Conservation (phyloP, 805 yeast genomes). For the Kodamaea neixiangensis region DNA sequence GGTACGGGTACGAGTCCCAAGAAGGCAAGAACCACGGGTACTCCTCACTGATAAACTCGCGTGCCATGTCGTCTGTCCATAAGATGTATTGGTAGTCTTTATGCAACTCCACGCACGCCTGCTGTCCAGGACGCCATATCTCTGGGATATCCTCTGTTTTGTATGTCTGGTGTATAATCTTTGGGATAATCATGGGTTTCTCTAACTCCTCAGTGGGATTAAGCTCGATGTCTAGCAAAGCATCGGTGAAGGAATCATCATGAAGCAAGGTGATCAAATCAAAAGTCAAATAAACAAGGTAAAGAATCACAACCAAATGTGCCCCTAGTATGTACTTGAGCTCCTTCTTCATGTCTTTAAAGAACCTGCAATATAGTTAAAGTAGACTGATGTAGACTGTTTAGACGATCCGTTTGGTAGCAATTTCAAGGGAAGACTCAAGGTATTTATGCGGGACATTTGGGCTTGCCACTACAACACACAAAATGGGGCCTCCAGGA, state of each 20-base stretch:
- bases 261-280: conserved; percentile 74
- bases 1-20: conserved; percentile 75
- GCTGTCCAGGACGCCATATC: conserved; percentile 77
- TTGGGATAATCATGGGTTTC: conserved; percentile 69
- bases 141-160: conserved; percentile 78
- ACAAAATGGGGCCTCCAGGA: neutral
- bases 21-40: conserved; percentile 86
- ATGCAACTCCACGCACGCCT: conserved; percentile 72
- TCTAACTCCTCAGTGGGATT: conserved; percentile 51
- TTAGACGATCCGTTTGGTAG: neutral
- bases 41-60: conserved; percentile 73
- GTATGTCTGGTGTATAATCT: conserved; percentile 91
- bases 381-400: neutral
- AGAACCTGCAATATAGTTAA: neutral
- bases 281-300: conserved; percentile 61
- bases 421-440: neutral
- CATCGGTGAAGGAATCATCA: conserved; percentile 69
- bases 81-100: conserved; percentile 85
- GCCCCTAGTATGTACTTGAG: conserved; percentile 59
- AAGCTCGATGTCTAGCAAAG: conserved; percentile 61
- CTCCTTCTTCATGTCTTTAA: conserved; percentile 58
- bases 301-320: conserved; percentile 55
- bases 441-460: neutral
- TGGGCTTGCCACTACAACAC: neutral
- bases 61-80: conserved; percentile 88